Evolutionary conservation across 768 basidiomycete genomes (phyloP).

Genomic region (Podaxis sp.): DNA sequence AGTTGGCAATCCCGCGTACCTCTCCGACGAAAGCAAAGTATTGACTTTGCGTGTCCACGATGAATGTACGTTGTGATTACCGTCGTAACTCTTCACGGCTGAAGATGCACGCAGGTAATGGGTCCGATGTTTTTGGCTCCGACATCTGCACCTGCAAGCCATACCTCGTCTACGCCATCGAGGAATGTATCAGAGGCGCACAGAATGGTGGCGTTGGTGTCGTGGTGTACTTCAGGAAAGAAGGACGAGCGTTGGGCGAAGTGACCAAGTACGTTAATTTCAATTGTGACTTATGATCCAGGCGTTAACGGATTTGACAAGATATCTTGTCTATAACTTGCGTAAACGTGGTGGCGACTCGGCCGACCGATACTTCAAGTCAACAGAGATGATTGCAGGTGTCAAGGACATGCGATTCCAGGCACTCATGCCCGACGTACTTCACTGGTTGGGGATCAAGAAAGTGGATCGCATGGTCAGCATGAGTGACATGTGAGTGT

Average conservation of each 20-base stretch:
- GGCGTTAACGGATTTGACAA: slow-evolving; percentile 23
- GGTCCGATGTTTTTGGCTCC: slow-evolving; percentile 94
- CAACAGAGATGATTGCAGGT: slow-evolving; percentile 90
- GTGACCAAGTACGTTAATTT: slow-evolving; percentile 70
- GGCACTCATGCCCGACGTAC: slow-evolving; percentile 92
- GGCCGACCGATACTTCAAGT: slow-evolving; percentile 92
- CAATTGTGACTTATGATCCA: not conserved
- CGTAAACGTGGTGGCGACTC: slow-evolving; percentile 93
- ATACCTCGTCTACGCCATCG: slow-evolving; percentile 89
- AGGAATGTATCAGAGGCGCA: slow-evolving; percentile 84
- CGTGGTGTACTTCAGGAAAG: slow-evolving; percentile 93
- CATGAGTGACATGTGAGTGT: slow-evolving; percentile 78
- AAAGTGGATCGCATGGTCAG: slow-evolving; percentile 89
- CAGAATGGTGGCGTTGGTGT: slow-evolving; percentile 77
- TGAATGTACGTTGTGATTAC: slow-evolving; percentile 57
- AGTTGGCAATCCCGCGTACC: slow-evolving; percentile 84
- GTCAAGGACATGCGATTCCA: slow-evolving; percentile 97
- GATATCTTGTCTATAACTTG: slow-evolving; percentile 93
- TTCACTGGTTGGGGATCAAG: slow-evolving; percentile 92
- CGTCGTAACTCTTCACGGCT: not conserved
- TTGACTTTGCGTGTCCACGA: slow-evolving; percentile 90
- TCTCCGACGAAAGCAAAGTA: slow-evolving; percentile 74
- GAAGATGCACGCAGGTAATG: slow-evolving; percentile 59
- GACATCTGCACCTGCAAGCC: slow-evolving; percentile 94
- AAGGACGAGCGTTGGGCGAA: slow-evolving; percentile 91